phyloP scores from a whole-genome alignment of 805 yeast species.

The Lipomyces mesembrius region DNA sequence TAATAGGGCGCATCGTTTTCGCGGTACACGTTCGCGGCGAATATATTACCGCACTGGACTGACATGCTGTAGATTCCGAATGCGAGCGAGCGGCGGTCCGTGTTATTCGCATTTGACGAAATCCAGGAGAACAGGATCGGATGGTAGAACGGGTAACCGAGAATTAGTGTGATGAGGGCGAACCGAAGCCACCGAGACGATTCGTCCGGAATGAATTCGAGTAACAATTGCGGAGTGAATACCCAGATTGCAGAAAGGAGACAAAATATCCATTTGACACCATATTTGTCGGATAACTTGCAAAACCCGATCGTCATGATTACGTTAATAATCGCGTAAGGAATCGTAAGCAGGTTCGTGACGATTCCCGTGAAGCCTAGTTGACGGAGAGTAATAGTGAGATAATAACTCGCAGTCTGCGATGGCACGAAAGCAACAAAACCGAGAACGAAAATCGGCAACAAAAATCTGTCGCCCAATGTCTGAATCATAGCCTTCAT shows the following conservation, averaged over 20 bases:
- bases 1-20: conserved; percentile 61
- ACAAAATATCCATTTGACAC: conserved; percentile 32
- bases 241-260: conserved; percentile 35
- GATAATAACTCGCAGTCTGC: conserved; percentile 29
- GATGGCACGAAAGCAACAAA: conserved; percentile 34
- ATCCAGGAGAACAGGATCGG: conserved; percentile 63
- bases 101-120: conserved; percentile 64
- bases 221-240: conserved; percentile 21
- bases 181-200: conserved; percentile 34
- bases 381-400: conserved; percentile 55
- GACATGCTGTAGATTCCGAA: conserved; percentile 68
- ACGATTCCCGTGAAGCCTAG: conserved; percentile 58
- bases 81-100: conserved; percentile 63
- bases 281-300: conserved; percentile 21
- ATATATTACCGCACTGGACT: conserved; percentile 62
- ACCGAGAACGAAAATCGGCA: conserved; percentile 31
- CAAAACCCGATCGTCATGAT: conserved; percentile 41
- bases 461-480: conserved; percentile 19
- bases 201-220: conserved; percentile 39
- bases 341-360: conserved; percentile 59
- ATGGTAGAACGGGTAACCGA: conserved; percentile 56
- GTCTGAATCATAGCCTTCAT: conserved; percentile 19
- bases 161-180: conserved; percentile 40
- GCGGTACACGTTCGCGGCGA: conserved; percentile 61
- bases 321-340: conserved; percentile 47